Evolutionary conservation across 495 filamentous ascomycete species (phyloP).

Genomic region (Pyronema domesticum): DNA sequence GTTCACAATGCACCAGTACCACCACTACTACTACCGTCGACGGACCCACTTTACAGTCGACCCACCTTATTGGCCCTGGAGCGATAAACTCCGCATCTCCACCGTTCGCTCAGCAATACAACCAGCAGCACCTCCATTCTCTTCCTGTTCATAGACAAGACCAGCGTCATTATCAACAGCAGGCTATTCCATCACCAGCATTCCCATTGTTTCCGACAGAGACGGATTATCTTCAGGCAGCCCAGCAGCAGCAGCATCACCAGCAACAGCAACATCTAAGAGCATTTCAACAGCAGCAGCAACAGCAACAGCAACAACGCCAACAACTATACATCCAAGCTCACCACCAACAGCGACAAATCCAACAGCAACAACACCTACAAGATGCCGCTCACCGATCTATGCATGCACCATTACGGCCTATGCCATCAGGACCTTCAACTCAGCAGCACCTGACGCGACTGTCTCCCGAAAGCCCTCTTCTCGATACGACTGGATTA

Average conservation of each 20-base stretch:
- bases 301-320: constrained; percentile 1
- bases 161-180: neutral
- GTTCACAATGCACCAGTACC: neutral
- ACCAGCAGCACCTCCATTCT: neutral
- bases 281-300: neutral
- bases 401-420: constrained; percentile 12
- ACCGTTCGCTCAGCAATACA: neutral
- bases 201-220: neutral
- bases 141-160: neutral
- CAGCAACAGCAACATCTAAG: constrained; percentile 2
- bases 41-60: neutral
- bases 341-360: constrained; percentile 10
- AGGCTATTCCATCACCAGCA: neutral
- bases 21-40: neutral
- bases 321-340: constrained; percentile 6
- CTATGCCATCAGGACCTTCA: constrained; percentile 13
- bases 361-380: constrained; percentile 4
- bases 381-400: constrained; percentile 13
- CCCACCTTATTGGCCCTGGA: neutral
- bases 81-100: neutral
- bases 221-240: neutral
- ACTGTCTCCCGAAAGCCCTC: neutral
- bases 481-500: constrained; percentile 2
- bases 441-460: constrained; percentile 6
- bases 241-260: neutral